Conservation (phyloP, 495 filamentous ascomycete species). For the Penicillium robsamsonii region DNA sequence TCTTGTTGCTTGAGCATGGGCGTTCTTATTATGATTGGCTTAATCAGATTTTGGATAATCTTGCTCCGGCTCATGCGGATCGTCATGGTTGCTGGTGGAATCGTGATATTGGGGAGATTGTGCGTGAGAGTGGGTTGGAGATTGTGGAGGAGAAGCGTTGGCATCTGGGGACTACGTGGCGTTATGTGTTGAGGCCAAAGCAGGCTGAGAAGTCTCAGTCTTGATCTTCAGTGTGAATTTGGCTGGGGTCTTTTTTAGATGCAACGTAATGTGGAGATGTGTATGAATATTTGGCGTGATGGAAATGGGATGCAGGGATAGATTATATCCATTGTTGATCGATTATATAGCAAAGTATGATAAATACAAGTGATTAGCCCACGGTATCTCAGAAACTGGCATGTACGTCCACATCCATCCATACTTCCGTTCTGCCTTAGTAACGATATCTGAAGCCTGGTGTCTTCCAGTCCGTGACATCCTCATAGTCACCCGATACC, state of each 20-base stretch:
- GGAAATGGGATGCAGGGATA: background rate
- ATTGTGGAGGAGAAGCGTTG: conserved; percentile 65
- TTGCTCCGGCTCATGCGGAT: conserved; percentile 74
- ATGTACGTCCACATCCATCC: background rate
- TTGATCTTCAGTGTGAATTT: background rate
- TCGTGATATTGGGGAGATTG: conserved; percentile 78
- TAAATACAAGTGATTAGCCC: background rate
- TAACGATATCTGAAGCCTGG: conserved; percentile 51
- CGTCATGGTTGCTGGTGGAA: conserved; percentile 98
- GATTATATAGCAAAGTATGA: background rate
- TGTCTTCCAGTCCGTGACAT: conserved; percentile 54
- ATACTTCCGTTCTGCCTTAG: background rate
- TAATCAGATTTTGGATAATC: conserved; percentile 73
- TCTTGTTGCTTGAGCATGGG: conserved; percentile 91
- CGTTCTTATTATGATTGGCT: conserved; percentile 72
- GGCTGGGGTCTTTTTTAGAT: background rate
- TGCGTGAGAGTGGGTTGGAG: conserved; percentile 78
- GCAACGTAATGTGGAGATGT: conserved; percentile 1
- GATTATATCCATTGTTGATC: background rate
- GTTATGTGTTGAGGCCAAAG: conserved; percentile 56
- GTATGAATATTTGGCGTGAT: conserved; percentile 6
- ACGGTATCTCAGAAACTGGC: background rate
- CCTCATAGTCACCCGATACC: conserved; percentile 45
- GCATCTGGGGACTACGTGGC: conserved; percentile 78
- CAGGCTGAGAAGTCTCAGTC: background rate